Base-by-base conservation (phyloP, 495 filamentous ascomycete species). In the Neurospora discreta region DNA sequence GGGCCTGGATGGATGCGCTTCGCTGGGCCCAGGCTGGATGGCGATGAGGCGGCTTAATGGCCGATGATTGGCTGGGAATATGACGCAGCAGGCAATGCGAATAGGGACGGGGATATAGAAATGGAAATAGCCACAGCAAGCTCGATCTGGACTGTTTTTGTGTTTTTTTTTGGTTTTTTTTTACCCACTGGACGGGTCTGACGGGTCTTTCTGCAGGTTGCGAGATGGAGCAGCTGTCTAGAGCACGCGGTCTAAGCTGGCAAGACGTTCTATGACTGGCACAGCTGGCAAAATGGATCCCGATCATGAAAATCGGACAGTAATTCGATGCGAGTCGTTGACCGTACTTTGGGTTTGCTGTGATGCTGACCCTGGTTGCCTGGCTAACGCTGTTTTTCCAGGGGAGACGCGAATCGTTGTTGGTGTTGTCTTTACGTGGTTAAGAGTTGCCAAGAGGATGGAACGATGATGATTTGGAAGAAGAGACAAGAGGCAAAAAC, bases 281-380 rank as follows among this genome's bases (percentile, higher is more conserved):
- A 60, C 39, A 46, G 70, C 26, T 71, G 36, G 70, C 46, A 23
- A 13, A 26, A 26, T 39, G 10, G 42, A 26, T 30, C 33, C n/a
- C 11, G 71, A 39, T 60, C 39, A 58, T 60, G 68, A 68, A 65
- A 39, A 23, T 72, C 71, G 23, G 26, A 33, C 71, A 60, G 38
- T 16, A 30, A 60, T n/a, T 69, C 68, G 44, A 72, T 46, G 26
- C 38, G 38, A 39, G 44, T 65, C 69, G 69, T 73, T 60, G 69
- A 65, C 68, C 20, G 23, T 41, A 20, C 58, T 65, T 69, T 44
- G 39, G 16, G n/a, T 26, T 38, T 52, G 4, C 38, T 42, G 1
- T 11, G 20, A 36, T 20, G 11, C 38, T 70, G 39, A 26, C 30
- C 71, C 39, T 42, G 23, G 38, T 42, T 23, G 36, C 3, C 43